phyloP scores from a whole-genome alignment of 2,329 filamentous ascomycete genomes.

The Harringtonia aguacate region DNA sequence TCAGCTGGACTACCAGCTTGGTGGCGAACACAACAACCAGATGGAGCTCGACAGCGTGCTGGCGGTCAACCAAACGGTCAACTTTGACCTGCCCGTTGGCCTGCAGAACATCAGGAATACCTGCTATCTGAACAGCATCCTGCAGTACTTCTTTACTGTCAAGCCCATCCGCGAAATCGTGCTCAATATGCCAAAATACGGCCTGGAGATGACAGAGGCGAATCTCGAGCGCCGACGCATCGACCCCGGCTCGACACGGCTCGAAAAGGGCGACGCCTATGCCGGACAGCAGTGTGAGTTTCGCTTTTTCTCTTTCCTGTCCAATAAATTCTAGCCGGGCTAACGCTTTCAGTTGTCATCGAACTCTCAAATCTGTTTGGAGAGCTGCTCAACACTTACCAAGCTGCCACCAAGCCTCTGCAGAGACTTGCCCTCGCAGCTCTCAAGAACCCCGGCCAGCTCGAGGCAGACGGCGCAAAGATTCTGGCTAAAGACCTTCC shows the following conservation, averaged over 20 bases:
- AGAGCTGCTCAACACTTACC: constrained; percentile 54
- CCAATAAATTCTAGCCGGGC: neutral
- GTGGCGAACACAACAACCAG: constrained; percentile 7
- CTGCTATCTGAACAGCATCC: constrained; percentile 91
- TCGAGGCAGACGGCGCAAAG: constrained; percentile 11
- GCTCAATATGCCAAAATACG: constrained; percentile 60
- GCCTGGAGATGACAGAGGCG: constrained; percentile 55
- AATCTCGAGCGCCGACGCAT: constrained; percentile 41
- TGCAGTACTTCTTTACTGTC: constrained; percentile 92
- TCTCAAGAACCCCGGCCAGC: constrained; percentile 32
- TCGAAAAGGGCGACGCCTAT: constrained; percentile 16
- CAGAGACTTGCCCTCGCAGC: constrained; percentile 73
- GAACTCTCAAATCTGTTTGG: constrained; percentile 63
- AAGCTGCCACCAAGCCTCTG: constrained; percentile 56
- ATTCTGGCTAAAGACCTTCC: constrained; percentile 5
- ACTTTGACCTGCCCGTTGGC: constrained; percentile 63
- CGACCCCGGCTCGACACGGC: constrained; percentile 25
- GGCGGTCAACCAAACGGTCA: constrained; percentile 9
- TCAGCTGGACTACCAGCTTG: neutral
- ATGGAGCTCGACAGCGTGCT: neutral
- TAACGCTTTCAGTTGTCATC: constrained; percentile 48
- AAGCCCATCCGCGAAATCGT: constrained; percentile 72
- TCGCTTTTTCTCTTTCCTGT: neutral
- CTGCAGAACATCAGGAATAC: constrained; percentile 94
- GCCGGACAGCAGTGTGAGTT: constrained; percentile 61